Evolutionary conservation across 2,329 filamentous ascomycete species (phyloP).

Genomic region (Claviceps lovelessii): DNA sequence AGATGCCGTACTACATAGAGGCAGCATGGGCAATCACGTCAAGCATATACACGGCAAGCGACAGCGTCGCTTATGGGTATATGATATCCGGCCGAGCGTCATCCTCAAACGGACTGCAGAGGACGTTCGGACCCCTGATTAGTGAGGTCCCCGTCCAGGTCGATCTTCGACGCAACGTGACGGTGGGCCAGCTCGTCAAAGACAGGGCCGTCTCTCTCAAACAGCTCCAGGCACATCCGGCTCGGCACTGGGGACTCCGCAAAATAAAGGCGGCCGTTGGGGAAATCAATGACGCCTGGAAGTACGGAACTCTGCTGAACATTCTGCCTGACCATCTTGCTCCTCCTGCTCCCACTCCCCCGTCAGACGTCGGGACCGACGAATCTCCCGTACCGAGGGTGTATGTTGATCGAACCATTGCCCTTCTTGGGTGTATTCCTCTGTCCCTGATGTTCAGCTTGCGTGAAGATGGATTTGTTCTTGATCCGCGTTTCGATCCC

Average conservation of each 20-base stretch:
- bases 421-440: background rate
- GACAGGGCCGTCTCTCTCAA: background rate
- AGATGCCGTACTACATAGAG: slow-evolving; percentile 5
- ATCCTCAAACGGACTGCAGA: background rate
- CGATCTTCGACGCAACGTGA: background rate
- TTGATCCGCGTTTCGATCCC: slow-evolving; percentile 1
- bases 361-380: background rate
- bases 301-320: background rate
- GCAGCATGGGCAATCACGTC: slow-evolving; percentile 4
- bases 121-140: slow-evolving; percentile 3
- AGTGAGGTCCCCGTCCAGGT: slow-evolving; percentile 4
- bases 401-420: background rate
- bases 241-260: background rate
- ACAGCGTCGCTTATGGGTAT: slow-evolving; percentile 3
- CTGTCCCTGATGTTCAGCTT: background rate
- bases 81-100: slow-evolving; percentile 2
- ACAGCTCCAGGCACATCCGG: slow-evolving; percentile 1
- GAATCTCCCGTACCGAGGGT: background rate
- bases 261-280: background rate
- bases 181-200: slow-evolving; percentile 2
- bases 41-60: slow-evolving; percentile 3
- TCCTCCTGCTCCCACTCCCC: background rate
- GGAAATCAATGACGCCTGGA: background rate
- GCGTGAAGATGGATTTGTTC: background rate
- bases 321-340: background rate